Base-by-base conservation (phyloP, 352 stramenopile genomes). In the Phytopythium mirpurense region DNA sequence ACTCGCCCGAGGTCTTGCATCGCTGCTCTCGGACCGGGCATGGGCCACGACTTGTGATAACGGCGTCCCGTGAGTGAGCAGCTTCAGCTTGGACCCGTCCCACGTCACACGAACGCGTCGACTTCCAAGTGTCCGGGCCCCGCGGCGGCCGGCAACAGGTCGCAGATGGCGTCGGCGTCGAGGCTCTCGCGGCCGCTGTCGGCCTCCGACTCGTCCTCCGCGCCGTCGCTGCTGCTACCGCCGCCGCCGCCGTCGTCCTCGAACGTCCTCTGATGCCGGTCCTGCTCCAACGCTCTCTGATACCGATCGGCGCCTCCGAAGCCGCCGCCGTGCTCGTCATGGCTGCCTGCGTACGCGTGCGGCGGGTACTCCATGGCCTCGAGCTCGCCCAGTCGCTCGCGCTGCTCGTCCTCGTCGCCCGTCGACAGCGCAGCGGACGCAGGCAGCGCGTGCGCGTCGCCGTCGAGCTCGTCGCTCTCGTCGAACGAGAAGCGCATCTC, bases 231-330 rank as follows among this genome's bases (percentile, higher is more conserved):
- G 21, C 41, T 47, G 41, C 41, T 32, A 4, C 24, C 41, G 8
- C 41, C 32, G 48, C 66, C 44, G n/a, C 52, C 36, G 23, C 40
- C 51, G 31, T 55, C 35, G 7, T 31, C 32, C 11, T 27, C 24
- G 38, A 42, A 24, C 36, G n/a, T n/a, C 7, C n/a, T n/a, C n/a
- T n/a, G n/a, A n/a, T n/a, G 1, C 36, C 36, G 18, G 18, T 9
- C 18, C 35, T 40, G 35, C n/a, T 19, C n/a, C 35, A 40, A 8
- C 35, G 35, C 12, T 14, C 35, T n/a, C 2, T 19, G 35, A 19
- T 50, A 37, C 5, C 16, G 29, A 26, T 55, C 23, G 34, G 21
- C 50, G 12, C 42, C 45, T 18, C 23, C 26, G 37, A n/a, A n/a
- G n/a, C n/a, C 54, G 21, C 29, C 53, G 23, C 9, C 15, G 6